Evolutionary conservation across 2,329 filamentous ascomycete species (phyloP).

Genomic region (Beauveria varroae): DNA sequence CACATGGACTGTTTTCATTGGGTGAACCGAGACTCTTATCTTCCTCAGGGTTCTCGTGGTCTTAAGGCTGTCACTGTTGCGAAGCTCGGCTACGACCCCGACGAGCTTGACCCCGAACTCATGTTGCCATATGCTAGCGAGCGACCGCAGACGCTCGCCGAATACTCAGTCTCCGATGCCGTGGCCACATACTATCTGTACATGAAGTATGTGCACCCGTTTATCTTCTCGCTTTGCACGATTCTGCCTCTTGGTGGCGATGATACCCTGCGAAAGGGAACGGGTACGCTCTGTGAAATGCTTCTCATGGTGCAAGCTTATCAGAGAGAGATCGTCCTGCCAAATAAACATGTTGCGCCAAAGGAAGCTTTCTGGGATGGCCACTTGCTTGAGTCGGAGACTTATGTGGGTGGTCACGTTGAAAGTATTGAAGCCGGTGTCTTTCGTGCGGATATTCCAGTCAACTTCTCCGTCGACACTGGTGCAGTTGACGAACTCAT

Average conservation of each 20-base stretch:
- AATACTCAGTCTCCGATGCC: conserved; percentile 98
- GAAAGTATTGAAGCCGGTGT: conserved; percentile 98
- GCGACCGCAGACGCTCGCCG: conserved; percentile 85
- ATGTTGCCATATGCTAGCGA: conserved; percentile 93
- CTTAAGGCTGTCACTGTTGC: conserved; percentile 96
- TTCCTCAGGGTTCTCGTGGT: conserved; percentile 94
- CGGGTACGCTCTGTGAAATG: conserved; percentile 98
- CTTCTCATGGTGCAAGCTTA: conserved; percentile 98
- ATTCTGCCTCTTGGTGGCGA: conserved; percentile 91
- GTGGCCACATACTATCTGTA: conserved; percentile 98
- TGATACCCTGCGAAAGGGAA: conserved; percentile 89
- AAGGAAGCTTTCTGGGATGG: conserved; percentile 96
- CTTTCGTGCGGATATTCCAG: conserved; percentile 90
- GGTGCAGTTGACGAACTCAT: conserved; percentile 85
- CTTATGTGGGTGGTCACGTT: conserved; percentile 96
- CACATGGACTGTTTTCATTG: conserved; percentile 99
- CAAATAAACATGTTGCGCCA: conserved; percentile 90
- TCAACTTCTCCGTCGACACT: conserved; percentile 87
- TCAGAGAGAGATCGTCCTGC: conserved; percentile 80
- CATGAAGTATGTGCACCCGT: conserved; percentile 99
- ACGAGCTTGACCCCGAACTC: conserved; percentile 92
- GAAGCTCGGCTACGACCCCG: conserved; percentile 95
- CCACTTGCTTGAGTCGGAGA: conserved; percentile 91
- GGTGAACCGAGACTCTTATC: conserved; percentile 97
- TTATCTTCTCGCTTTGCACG: conserved; percentile 97